Base-by-base conservation (phyloP, 1,139 yeast species). In the Debaryomyces nepalensis region DNA sequence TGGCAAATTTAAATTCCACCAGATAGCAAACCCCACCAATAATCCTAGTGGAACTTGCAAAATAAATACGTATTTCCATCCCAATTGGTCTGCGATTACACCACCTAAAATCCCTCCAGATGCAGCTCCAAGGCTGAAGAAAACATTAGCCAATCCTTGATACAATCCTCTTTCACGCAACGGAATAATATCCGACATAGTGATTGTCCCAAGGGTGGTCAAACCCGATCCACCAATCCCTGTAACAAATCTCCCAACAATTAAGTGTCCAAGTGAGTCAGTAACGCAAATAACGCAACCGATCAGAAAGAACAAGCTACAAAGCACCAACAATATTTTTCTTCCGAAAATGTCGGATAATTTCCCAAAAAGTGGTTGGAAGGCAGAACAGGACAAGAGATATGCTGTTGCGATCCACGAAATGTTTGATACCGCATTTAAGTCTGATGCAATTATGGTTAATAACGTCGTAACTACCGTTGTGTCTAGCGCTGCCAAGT, bases 271-370 rank as follows among this genome's bases (percentile, higher is more conserved):
- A 35, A 77, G 62, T 4, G 75, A 66, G 42, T 64, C 61, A 3
- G 78, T 68, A 2, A 62, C 68, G 49, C 76, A 69, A 38, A 73
- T 64, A 11, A 57, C 45, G 47, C 79, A 73, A 0, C 79, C 78
- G 7, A 68, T 33, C 7, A 65, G 64, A 50, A 73, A 73, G 33
- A 71, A 54, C 1, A 51, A 48, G 24, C 68, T 59, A 52, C 78
- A 73, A 9, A 62, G 46, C 12, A 72, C 47, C 16, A 73, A 57
- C 16, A 66, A 55, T 40, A 54, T 58, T 55, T 79, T 85, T 53
- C 96, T 75, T 15, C 97, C 97, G 60, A 84, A 88, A 33, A 89
- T 87, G 55, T 89, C 97, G 3, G 95, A 84, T 24, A 90, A 63
- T 57, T 88, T 89, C 18, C 97, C 97, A 52, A 84, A 88, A 18